Evolutionary conservation across 345 rosid genomes (phyloP).

Genomic region (Populus alba): DNA sequence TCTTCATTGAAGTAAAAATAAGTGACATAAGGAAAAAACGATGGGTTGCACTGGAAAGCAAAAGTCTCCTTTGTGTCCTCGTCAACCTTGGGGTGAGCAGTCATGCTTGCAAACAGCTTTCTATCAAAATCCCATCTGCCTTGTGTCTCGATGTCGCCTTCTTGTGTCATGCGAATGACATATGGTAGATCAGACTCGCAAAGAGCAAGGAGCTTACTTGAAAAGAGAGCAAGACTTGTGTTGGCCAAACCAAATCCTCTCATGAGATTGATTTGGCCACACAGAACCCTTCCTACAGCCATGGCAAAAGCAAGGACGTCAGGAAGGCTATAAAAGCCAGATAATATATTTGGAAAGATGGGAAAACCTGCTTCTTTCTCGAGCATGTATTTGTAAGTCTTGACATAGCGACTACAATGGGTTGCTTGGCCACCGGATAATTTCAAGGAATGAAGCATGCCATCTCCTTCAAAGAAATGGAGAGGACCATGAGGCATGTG

Average conservation of each 20-base stretch:
- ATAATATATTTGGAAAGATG: conserved; percentile 15
- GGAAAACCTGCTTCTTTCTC: conserved; percentile 20
- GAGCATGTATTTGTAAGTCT: conserved; percentile 21
- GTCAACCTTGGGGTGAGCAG: conserved; percentile 25
- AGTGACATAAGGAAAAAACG: background rate
- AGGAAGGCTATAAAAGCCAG: conserved; percentile 3
- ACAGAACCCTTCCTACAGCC: background rate
- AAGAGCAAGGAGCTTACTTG: conserved; percentile 15
- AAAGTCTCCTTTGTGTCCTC: conserved; percentile 17
- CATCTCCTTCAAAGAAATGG: conserved; percentile 26
- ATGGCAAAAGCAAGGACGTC: background rate
- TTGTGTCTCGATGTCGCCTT: conserved; percentile 16
- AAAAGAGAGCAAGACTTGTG: conserved; percentile 16
- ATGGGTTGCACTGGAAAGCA: conserved; percentile 15
- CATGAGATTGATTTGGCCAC: conserved; percentile 5
- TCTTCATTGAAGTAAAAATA: background rate
- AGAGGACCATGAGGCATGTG: conserved; percentile 16
- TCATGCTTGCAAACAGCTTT: conserved; percentile 21
- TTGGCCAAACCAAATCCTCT: conserved; percentile 22
- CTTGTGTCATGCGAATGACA: background rate
- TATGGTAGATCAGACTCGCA: conserved; percentile 26
- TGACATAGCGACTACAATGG: conserved; percentile 12
- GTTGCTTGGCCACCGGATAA: background rate
- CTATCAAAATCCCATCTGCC: conserved; percentile 20
- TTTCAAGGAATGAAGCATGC: background rate